Conservation (phyloP, 1,284 basidiomycete species). For the Ganoderma boninense region DNA sequence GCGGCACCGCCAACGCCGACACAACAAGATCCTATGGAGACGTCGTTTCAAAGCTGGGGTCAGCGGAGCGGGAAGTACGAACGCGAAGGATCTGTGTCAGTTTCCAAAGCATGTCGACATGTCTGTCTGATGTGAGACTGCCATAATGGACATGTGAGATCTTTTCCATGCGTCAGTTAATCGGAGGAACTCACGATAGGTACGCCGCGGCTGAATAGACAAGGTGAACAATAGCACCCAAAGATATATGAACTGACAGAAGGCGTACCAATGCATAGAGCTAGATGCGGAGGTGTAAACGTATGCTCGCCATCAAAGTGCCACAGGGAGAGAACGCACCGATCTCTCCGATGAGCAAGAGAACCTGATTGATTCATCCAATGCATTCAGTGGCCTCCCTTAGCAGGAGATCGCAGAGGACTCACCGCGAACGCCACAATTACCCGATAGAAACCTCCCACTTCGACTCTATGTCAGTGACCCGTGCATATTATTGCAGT, state of each 20-base stretch:
- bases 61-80: not conserved
- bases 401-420: not conserved
- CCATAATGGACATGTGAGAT: not conserved
- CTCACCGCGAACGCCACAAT: not conserved
- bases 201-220: not conserved
- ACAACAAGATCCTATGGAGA: not conserved
- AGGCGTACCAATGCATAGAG: not conserved
- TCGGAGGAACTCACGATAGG: not conserved
- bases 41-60: not conserved
- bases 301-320: not conserved
- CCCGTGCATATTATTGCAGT: not conserved
- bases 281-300: not conserved
- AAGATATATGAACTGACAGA: not conserved
- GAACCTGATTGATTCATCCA: not conserved
- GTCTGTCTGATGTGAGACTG: not conserved
- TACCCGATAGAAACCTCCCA: not conserved
- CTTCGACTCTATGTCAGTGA: not conserved
- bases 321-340: not conserved
- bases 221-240: not conserved
- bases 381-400: not conserved
- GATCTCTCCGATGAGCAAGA: not conserved
- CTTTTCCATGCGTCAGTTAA: not conserved
- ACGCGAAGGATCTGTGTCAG: not conserved
- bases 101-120: not conserved
- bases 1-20: not conserved